Evolutionary conservation across 441 rosid genomes (phyloP).

Genomic region (Adansonia rubrostipa): DNA sequence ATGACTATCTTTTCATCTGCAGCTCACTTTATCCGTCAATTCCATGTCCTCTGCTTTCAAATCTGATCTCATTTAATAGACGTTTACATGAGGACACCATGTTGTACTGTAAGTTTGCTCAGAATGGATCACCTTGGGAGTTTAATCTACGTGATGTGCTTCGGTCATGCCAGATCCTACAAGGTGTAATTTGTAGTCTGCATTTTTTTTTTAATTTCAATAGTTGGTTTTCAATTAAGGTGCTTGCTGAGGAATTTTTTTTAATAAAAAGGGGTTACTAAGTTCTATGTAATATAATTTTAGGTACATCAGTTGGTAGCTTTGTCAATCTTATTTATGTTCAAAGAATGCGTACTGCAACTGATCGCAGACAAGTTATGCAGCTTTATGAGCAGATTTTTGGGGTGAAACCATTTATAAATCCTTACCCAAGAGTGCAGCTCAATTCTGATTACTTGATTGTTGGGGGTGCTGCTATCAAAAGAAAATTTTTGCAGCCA

Average conservation of each 20-base stretch:
- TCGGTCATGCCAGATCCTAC: slow-evolving; percentile 84
- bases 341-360: slow-evolving; percentile 94
- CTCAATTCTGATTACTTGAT: slow-evolving; percentile 57
- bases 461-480: slow-evolving; percentile 73
- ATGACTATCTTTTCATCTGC: slow-evolving; percentile 86
- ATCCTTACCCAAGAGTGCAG: slow-evolving; percentile 85
- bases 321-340: slow-evolving; percentile 82
- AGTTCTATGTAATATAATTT: slow-evolving; percentile 22
- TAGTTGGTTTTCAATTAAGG: slow-evolving; percentile 8
- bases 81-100: slow-evolving; percentile 83
- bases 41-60: slow-evolving; percentile 67
- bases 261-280: neutral
- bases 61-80: slow-evolving; percentile 79
- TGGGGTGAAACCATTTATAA: slow-evolving; percentile 65
- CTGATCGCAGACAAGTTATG: slow-evolving; percentile 83
- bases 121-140: slow-evolving; percentile 99
- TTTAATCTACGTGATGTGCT: slow-evolving; percentile 96
- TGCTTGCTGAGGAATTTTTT: neutral
- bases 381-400: slow-evolving; percentile 75
- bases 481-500: slow-evolving; percentile 55
- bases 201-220: slow-evolving; percentile 1
- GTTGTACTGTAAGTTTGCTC: slow-evolving; percentile 76
- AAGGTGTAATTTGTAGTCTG: slow-evolving; percentile 53
- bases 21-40: slow-evolving; percentile 80
- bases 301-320: slow-evolving; percentile 55